Conservation (phyloP, 139 green algal genomes). For the Parachlorella kessleri region DNA sequence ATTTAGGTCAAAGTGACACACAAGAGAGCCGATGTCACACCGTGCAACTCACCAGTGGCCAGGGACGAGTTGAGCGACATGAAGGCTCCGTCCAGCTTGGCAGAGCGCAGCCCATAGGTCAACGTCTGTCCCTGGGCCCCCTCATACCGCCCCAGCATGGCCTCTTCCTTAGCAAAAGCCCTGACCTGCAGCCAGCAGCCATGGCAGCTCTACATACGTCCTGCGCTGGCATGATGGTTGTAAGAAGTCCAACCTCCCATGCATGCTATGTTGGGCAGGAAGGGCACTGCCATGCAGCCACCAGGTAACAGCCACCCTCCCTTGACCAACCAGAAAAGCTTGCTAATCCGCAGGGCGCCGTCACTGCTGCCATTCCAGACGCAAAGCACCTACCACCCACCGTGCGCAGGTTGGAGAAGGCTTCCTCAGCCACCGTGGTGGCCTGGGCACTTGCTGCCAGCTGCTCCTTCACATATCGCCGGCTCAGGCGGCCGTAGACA, state of each 20-base stretch:
- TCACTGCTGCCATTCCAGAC: conserved; percentile 20
- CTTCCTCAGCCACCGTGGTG: conserved; percentile 63
- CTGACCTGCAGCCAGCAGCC: conserved; percentile 23
- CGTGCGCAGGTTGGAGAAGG: conserved; percentile 68
- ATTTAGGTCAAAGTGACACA: too few species aligned
- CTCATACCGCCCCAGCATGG: conserved; percentile 32
- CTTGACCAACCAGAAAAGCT: too few species aligned
- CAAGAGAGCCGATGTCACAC: too few species aligned
- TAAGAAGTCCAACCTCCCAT: too few species aligned
- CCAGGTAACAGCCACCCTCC: too few species aligned
- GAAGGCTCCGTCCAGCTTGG: conserved; percentile 37
- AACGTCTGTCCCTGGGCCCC: conserved; percentile 2
- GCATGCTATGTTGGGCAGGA: too few species aligned
- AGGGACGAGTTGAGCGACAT: conserved; percentile 35
- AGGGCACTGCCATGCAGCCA: conserved; percentile 39
- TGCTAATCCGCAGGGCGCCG: conserved; percentile 14
- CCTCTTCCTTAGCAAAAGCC: conserved; percentile 55
- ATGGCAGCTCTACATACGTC: too few species aligned
- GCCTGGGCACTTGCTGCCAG: conserved; percentile 44
- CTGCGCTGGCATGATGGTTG: too few species aligned
- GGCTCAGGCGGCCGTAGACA: conserved; percentile 43
- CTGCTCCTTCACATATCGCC: not conserved
- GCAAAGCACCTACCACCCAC: conserved; percentile 54
- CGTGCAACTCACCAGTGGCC: conserved; percentile 19
- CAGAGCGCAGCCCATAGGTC: conserved; percentile 30